Percentiles rank a stretch among this genome's conserved stretches.
These are phyloP conservation scores for Ascochyta clinopodiicola DNA, from an alignment of 2,329 filamentous ascomycete species.

Conservation along the genomic window DNA sequence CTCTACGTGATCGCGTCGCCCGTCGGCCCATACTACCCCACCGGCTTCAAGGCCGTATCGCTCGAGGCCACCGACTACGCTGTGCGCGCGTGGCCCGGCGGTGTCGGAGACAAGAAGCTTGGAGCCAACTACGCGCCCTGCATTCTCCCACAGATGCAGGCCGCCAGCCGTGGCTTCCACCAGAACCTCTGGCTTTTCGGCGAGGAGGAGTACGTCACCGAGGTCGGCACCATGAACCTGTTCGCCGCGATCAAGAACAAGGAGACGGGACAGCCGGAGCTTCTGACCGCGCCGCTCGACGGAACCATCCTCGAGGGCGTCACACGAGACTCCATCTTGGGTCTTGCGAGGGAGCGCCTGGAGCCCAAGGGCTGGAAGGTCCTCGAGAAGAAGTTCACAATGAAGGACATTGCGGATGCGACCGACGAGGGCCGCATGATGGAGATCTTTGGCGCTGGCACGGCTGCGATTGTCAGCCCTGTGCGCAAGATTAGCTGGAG, in stretches of 20 bases:
- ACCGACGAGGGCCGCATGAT: slow-evolving; percentile 83
- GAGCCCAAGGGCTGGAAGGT: slow-evolving; percentile 87
- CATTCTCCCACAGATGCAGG: slow-evolving; percentile 93
- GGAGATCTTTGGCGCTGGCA: slow-evolving; percentile 93
- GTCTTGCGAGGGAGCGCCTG: slow-evolving; percentile 82
- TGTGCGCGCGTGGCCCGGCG: slow-evolving; percentile 95
- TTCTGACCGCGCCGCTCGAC: slow-evolving; percentile 93
- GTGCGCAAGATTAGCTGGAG: slow-evolving; percentile 90
- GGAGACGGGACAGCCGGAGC: slow-evolving; percentile 87
- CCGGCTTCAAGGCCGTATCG: slow-evolving; percentile 95
- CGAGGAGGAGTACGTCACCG: slow-evolving; percentile 92
- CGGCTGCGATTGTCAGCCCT: slow-evolving; percentile 91
- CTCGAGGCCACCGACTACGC: slow-evolving; percentile 97
- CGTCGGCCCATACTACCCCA: slow-evolving; percentile 97
- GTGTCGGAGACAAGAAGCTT: slow-evolving; percentile 97
- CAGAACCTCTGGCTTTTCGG: slow-evolving; percentile 99
- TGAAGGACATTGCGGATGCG: slow-evolving; percentile 83
- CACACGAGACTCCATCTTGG: slow-evolving; percentile 88
- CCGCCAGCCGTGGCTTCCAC: slow-evolving; percentile 89
- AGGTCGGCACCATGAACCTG: slow-evolving; percentile 99
- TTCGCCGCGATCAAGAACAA: slow-evolving; percentile 87
- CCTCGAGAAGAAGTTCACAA: slow-evolving; percentile 88
- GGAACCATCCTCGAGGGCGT: slow-evolving; percentile 97
- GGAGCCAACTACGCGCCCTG: slow-evolving; percentile 99
- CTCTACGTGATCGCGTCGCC: slow-evolving; percentile 95